Conservation (phyloP, 305 asterid species). For the Solanum hybrid region DNA sequence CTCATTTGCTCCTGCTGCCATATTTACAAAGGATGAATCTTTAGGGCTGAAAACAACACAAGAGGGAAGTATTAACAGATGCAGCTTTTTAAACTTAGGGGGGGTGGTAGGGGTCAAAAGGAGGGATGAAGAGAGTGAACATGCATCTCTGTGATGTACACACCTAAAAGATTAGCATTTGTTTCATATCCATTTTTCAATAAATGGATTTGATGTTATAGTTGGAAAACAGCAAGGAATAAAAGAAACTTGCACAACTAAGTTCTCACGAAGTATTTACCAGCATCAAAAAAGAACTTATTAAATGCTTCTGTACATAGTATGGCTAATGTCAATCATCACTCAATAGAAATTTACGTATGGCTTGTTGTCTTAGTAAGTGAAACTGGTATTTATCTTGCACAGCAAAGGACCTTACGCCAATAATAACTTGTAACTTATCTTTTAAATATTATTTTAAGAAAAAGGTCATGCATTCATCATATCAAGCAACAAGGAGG, state of each 20-base stretch:
- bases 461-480: neutral
- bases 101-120: neutral
- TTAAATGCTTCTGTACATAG: neutral
- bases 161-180: neutral
- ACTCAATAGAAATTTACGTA: neutral
- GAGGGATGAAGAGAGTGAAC: neutral
- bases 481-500: neutral
- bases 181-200: neutral
- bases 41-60: slow-evolving; percentile 26
- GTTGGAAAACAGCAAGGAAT: neutral
- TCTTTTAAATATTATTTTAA: neutral
- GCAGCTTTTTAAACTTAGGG: neutral
- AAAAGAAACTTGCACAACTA: neutral
- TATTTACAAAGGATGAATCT: slow-evolving; percentile 66
- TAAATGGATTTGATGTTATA: neutral
- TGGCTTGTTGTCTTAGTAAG: neutral
- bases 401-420: neutral
- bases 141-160: neutral
- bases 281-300: neutral
- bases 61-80: neutral
- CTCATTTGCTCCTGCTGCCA: slow-evolving; percentile 84
- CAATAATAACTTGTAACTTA: neutral
- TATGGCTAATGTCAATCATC: neutral
- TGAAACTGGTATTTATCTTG: neutral
- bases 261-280: neutral